Percentiles rank a stretch among this genome's conserved stretches.
Evolutionary conservation across 78 protist genomes (phyloP).

Genomic region (Chrysochromulina tobinii): DNA sequence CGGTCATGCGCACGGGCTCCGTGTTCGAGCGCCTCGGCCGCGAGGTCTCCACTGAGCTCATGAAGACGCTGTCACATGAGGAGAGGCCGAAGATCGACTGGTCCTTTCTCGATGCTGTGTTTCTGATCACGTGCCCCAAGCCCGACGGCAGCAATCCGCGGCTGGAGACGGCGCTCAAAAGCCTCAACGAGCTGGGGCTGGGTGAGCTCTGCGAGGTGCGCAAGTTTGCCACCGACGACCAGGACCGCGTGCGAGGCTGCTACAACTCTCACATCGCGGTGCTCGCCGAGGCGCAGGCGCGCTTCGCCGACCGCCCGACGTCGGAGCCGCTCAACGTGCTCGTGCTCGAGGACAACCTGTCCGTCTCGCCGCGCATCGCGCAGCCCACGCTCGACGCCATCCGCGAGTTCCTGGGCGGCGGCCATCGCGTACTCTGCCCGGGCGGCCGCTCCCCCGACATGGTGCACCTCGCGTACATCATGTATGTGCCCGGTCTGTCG

Average conservation of each 20-base stretch:
- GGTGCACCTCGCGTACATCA: slow-evolving; percentile 19
- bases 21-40: too few relatives aligned
- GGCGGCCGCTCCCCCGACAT: not conserved
- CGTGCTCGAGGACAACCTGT: slow-evolving; percentile 2
- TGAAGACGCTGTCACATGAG: too few relatives aligned
- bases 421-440: too few relatives aligned
- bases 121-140: slow-evolving; percentile 6
- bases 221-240: not conserved
- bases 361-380: not conserved
- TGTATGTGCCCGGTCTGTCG: not conserved
- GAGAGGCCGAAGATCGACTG: not conserved
- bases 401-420: not conserved
- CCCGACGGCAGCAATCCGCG: not conserved
- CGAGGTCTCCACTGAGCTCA: too few relatives aligned
- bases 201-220: not conserved
- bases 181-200: not conserved
- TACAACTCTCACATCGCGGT: not conserved
- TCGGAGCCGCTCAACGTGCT: not conserved
- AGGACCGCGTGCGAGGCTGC: not conserved
- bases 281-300: not conserved
- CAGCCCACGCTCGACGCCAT: not conserved
- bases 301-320: not conserved
- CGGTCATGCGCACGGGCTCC: too few relatives aligned
- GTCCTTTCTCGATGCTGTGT: not conserved
- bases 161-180: not conserved